These are phyloP conservation scores for Mycena metata DNA, from an alignment of 768 basidiomycete species.

Conservation along the genomic window DNA sequence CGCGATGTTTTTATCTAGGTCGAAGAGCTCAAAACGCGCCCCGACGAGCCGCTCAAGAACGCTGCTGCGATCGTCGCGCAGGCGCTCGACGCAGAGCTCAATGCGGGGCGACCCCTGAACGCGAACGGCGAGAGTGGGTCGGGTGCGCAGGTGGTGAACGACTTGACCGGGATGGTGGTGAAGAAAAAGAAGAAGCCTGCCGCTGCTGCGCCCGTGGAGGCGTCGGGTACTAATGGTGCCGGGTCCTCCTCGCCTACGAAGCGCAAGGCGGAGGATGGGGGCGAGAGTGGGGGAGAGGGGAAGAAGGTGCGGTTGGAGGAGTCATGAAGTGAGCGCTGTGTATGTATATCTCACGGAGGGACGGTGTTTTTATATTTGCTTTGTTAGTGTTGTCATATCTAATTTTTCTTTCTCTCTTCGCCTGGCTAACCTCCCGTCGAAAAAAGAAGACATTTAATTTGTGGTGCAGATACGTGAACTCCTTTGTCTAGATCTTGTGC, in stretches of 20 bases:
- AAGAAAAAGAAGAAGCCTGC: constrained; percentile 84
- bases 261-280: constrained; percentile 80
- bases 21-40: constrained; percentile 89
- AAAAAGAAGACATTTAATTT: too few species aligned
- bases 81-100: constrained; percentile 80
- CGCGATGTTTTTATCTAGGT: constrained; percentile 66
- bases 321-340: not conserved
- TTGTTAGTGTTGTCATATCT: constrained; percentile 18
- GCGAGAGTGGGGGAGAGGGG: constrained; percentile 50
- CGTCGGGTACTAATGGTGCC: constrained; percentile 19
- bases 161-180: constrained; percentile 86
- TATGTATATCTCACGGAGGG: not conserved
- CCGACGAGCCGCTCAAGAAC: constrained; percentile 67
- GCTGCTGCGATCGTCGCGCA: constrained; percentile 81
- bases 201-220: constrained; percentile 46
- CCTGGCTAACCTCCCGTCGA: too few species aligned
- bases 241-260: constrained; percentile 53
- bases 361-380: constrained; percentile 28
- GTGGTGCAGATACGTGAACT: too few species aligned
- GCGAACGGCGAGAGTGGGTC: constrained; percentile 43
- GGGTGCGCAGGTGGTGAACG: constrained; percentile 69
- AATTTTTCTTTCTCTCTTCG: not conserved
- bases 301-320: constrained; percentile 76
- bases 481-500: too few species aligned
- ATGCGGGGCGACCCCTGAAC: constrained; percentile 54